Conservation (phyloP, 2,329 filamentous ascomycete genomes). For the Aspergillus sp. region DNA sequence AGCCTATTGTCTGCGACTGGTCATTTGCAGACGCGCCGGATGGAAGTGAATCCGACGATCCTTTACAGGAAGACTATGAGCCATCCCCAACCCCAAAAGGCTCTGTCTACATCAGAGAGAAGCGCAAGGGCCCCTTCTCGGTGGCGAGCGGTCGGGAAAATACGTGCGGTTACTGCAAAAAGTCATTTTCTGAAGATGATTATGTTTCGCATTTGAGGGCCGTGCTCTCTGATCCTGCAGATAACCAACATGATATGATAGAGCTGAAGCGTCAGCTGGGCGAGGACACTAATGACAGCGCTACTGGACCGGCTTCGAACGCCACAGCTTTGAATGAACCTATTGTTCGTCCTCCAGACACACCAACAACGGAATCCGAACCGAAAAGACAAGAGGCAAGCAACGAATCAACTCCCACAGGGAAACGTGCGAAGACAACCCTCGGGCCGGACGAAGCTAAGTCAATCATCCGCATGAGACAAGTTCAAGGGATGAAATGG, state of each 20-base stretch:
- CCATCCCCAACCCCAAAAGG: constrained; percentile 32
- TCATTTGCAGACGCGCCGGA: constrained; percentile 36
- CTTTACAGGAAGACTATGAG: constrained; percentile 36
- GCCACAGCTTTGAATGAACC: background rate
- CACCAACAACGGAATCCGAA: background rate
- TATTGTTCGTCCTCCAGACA: constrained; percentile 1
- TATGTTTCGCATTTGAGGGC: constrained; percentile 14
- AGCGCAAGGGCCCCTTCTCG: constrained; percentile 9
- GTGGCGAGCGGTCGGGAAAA: constrained; percentile 7
- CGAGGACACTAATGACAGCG: constrained; percentile 3
- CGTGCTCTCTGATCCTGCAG: constrained; percentile 7
- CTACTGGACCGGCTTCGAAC: constrained; percentile 5
- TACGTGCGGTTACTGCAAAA: constrained; percentile 14
- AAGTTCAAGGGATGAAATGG: constrained; percentile 28
- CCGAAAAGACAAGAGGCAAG: background rate
- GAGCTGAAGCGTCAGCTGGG: constrained; percentile 8
- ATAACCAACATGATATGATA: constrained; percentile 14
- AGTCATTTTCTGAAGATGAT: constrained; percentile 9
- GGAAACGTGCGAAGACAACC: constrained; percentile 13
- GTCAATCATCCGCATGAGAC: constrained; percentile 31
- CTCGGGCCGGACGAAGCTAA: constrained; percentile 35
- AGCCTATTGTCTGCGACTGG: constrained; percentile 35
- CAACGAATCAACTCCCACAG: constrained; percentile 20
- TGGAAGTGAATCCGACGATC: constrained; percentile 44
- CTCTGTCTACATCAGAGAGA: constrained; percentile 24